Evolutionary conservation across 257 asterid species (phyloP), one percentile per base, ranked within the genome.

Genomic region (Solanum pennellii): DNA sequence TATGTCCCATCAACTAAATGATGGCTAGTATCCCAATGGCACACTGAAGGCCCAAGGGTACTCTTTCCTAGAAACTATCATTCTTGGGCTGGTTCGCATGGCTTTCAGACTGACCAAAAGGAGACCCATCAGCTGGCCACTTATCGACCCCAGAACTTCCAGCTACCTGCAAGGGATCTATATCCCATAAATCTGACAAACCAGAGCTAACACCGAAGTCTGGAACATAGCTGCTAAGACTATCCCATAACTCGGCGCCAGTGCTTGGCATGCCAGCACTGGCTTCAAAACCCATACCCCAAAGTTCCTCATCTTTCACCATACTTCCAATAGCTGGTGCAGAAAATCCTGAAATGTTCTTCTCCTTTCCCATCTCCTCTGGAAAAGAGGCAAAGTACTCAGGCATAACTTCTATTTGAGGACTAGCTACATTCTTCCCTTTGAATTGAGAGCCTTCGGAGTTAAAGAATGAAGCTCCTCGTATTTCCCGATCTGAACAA

Each of bases 131-230:
- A 39, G 79, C 86, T 23, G 88, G 93, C 95, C 91, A 91, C 27
- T 82, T 88, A 87, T 88, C 93, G 6, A 89, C 86, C 71, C 94
- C 95, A 83, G 92, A 88, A 86, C 92, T 89, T 86, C 91, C 93
- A 45, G 90, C 92, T 18, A 47, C 89, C 88, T 87, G 90, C 89
- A 91, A 72, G 62, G 93, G 86, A 69, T 89, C 94, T 60, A 92
- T 27, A 82, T 90, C 91, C 97, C 98, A 95, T 86, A 90, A 69
- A 89, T 94, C 96, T 21, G 94, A 56, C 75, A 90, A 47, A 6
- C 89, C 93, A 69, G 82, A 35, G 68, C 84, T 82, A 87, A 73
- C 79, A 60, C 90, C 94, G 25, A 93, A 77, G 68, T 90, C 96
- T 23, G 92, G 92, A 84, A 89, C 75, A 71, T 87, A 91, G 91